A percentile compares a stretch with the other conserved stretches of the same genome.
Conservation (phyloP, 768 basidiomycete genomes). For the Plicaturopsis crispa region DNA sequence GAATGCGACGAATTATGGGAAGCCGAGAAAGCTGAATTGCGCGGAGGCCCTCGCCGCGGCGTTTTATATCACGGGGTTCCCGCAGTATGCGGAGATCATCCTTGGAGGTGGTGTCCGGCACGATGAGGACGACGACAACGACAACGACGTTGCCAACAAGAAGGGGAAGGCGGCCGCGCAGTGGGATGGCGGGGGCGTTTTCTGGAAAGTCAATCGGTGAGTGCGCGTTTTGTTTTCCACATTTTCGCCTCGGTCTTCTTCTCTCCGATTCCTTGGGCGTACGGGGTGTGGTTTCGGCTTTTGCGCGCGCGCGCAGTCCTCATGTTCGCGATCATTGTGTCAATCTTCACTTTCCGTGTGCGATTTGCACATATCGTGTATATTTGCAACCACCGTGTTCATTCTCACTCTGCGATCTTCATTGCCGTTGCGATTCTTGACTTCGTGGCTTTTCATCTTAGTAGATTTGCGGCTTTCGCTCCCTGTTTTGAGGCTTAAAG, state of each 20-base stretch:
- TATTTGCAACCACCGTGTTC: no score
- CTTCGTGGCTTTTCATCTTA: no score
- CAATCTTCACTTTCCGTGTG: no score
- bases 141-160: no score
- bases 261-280: neutral
- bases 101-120: no score
- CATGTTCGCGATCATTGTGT: neutral
- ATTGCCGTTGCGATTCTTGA: no score
- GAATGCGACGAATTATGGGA: constrained; percentile 97
- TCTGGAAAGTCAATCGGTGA: constrained; percentile 80
- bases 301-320: constrained; percentile 1
- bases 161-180: no score
- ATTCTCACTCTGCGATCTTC: no score
- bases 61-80: constrained; percentile 89
- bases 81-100: constrained; percentile 70
- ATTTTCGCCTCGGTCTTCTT: neutral
- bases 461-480: no score
- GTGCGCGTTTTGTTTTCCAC: constrained; percentile 13
- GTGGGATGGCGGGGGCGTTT: constrained; percentile 90
- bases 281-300: neutral
- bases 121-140: no score
- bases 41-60: constrained; percentile 93
- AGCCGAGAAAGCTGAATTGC: constrained; percentile 93
- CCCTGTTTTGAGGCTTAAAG: no score
- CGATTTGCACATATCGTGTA: no score